Conservation (phyloP, 768 basidiomycete genomes). For the Leccinellum albellum region DNA sequence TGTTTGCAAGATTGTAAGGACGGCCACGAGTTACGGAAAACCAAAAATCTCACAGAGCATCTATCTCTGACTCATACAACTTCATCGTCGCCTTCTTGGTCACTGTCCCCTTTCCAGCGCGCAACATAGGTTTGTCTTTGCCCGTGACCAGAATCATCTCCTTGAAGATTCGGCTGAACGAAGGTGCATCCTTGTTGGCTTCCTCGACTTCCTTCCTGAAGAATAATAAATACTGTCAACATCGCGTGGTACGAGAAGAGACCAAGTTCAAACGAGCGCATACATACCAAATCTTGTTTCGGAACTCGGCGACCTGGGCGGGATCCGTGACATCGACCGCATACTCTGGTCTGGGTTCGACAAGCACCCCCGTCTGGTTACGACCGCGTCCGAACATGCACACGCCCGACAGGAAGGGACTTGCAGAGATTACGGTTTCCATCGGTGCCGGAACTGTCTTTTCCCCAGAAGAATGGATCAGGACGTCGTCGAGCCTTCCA, state of each 20-base stretch:
- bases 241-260: not conserved
- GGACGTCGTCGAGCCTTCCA: constrained; percentile 36
- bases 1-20: not conserved
- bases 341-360: constrained; percentile 32
- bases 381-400: constrained; percentile 41
- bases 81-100: constrained; percentile 37
- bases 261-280: not conserved
- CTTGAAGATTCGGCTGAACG: constrained; percentile 45
- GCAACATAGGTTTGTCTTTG: constrained; percentile 41
- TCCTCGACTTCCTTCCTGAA: constrained; percentile 38
- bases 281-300: constrained; percentile 38
- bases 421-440: constrained; percentile 26
- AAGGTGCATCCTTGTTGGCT: constrained; percentile 38
- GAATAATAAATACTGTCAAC: not conserved
- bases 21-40: not conserved
- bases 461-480: constrained; percentile 31
- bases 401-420: constrained; percentile 26
- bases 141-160: constrained; percentile 49
- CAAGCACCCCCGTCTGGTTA: constrained; percentile 25
- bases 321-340: constrained; percentile 30
- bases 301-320: constrained; percentile 27
- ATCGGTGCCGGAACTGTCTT: constrained; percentile 34
- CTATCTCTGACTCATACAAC: constrained; percentile 44
- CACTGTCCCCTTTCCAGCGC: constrained; percentile 45
- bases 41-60: constrained; percentile 32